Evolutionary conservation across 768 basidiomycete species (phyloP).

Genomic region (Hemileccinum rubropunctum): DNA sequence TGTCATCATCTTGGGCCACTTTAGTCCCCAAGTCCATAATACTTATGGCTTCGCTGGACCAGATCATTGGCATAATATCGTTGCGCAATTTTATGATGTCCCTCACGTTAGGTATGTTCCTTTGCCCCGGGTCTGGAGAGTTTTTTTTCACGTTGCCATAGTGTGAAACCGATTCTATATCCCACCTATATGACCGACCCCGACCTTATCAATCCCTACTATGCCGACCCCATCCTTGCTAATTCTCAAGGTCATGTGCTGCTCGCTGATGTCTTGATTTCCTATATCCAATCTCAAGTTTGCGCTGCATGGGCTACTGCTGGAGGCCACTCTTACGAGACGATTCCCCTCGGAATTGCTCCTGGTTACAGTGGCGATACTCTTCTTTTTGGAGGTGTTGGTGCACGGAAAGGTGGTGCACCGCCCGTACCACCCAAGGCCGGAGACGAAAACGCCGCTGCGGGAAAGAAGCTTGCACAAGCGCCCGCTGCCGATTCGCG

Average conservation of each 20-base stretch:
- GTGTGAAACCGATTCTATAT: constrained; percentile 80
- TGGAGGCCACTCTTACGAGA: constrained; percentile 63
- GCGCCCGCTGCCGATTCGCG: constrained; percentile 12
- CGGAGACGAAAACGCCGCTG: constrained; percentile 31
- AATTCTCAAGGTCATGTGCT: constrained; percentile 78
- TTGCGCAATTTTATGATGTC: constrained; percentile 97
- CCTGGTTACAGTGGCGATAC: constrained; percentile 40
- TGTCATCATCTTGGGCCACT: constrained; percentile 93
- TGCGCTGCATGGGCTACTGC: constrained; percentile 82
- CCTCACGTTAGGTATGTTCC: constrained; percentile 71
- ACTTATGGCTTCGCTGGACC: constrained; percentile 84
- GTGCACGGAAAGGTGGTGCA: constrained; percentile 69
- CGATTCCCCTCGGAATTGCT: constrained; percentile 42
- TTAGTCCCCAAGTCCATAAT: constrained; percentile 80
- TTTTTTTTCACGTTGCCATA: constrained; percentile 26
- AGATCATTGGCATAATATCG: constrained; percentile 84
- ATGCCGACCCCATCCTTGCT: constrained; percentile 79
- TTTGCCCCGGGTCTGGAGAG: not conserved
- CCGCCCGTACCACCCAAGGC: constrained; percentile 47
- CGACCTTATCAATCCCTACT: constrained; percentile 64
- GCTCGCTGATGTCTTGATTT: constrained; percentile 85
- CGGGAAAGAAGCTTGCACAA: constrained; percentile 23
- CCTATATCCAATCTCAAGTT: constrained; percentile 88
- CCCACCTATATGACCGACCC: constrained; percentile 79
- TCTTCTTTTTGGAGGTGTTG: constrained; percentile 81